Evolutionary conservation across 2,329 filamentous ascomycete species (phyloP).

Genomic region (Ophiostoma sp.): DNA sequence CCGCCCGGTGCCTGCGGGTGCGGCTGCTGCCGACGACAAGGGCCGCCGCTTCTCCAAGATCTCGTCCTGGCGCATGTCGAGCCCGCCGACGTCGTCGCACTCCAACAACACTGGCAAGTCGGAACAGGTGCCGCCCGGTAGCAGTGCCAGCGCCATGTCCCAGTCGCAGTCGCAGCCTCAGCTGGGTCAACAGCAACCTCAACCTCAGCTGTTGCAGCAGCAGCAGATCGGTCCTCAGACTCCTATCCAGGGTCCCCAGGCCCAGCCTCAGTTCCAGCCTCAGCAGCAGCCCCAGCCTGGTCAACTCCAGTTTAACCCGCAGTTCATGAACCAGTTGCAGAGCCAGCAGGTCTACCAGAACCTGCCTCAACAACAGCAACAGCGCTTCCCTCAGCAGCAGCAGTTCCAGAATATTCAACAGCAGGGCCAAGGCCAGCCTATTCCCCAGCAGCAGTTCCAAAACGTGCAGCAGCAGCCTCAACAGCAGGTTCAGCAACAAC

Average conservation of each 20-base stretch:
- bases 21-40: constrained; percentile 23
- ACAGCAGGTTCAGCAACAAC: background rate
- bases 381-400: constrained; percentile 7
- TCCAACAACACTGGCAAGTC: background rate
- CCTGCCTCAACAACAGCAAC: background rate
- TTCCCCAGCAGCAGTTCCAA: constrained; percentile 7
- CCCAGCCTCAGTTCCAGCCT: background rate
- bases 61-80: constrained; percentile 27
- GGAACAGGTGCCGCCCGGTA: background rate
- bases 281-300: constrained; percentile 13
- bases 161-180: constrained; percentile 6
- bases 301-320: background rate
- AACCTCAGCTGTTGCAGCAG: background rate
- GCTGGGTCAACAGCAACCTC: background rate
- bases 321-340: constrained; percentile 1
- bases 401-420: constrained; percentile 2
- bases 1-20: background rate
- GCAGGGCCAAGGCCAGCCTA: background rate
- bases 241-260: no score
- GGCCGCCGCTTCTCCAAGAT: constrained; percentile 25
- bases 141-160: background rate
- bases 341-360: background rate
- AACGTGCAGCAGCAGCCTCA: background rate
- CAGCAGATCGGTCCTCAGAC: background rate
- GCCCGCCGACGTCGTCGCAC: constrained; percentile 26